These are phyloP conservation scores for Tolypocladium amazonense DNA, from an alignment of 2,329 filamentous ascomycete species.

Conservation along the genomic window DNA sequence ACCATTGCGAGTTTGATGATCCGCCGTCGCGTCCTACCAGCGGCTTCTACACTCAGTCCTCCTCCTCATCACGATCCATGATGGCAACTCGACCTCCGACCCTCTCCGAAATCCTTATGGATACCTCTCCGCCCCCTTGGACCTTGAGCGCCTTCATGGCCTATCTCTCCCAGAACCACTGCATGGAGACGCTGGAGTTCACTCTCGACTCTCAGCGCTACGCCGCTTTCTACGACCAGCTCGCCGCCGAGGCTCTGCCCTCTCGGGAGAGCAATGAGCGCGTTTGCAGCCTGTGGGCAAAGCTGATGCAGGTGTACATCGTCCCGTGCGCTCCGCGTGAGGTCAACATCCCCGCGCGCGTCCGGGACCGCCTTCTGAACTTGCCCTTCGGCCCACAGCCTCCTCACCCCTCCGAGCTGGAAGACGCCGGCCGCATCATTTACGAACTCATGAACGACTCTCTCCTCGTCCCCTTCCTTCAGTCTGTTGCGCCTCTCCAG, in stretches of 20 bases:
- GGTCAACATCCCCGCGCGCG: constrained; percentile 79
- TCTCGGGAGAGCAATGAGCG: constrained; percentile 44
- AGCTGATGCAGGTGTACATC: constrained; percentile 84
- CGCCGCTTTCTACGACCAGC: constrained; percentile 43
- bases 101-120: constrained; percentile 77
- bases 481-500: constrained; percentile 39
- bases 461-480: constrained; percentile 83
- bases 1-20: constrained; percentile 29
- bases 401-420: constrained; percentile 62
- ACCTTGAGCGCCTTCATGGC: constrained; percentile 91
- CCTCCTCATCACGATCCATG: constrained; percentile 20
- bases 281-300: constrained; percentile 73
- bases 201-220: constrained; percentile 90
- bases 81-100: constrained; percentile 44
- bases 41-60: constrained; percentile 33
- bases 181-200: constrained; percentile 91
- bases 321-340: constrained; percentile 74
- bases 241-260: constrained; percentile 26
- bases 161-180: constrained; percentile 94
- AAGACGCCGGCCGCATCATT: constrained; percentile 76
- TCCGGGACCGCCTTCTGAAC: constrained; percentile 69
- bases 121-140: constrained; percentile 78
- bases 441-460: constrained; percentile 98
- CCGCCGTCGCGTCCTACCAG: constrained; percentile 38
- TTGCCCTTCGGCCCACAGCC: constrained; percentile 46